A percentile compares a stretch with the other conserved stretches of the same genome.
phyloP scores from a whole-genome alignment of 2,329 filamentous ascomycete genomes.

The Zymoseptoria pseudotritici region DNA sequence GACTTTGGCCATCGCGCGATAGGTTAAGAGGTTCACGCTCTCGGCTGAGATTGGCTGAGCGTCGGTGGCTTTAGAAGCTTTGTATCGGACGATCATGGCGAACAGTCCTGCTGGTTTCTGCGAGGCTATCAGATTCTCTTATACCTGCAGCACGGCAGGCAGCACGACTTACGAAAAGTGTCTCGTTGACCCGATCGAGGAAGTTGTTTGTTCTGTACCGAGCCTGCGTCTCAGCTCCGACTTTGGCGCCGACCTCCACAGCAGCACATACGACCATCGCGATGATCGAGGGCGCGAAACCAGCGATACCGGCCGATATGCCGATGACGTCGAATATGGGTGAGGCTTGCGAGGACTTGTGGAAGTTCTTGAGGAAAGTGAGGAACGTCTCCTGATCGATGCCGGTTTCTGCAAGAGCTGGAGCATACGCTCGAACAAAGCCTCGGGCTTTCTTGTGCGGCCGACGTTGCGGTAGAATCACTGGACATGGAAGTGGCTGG shows the following conservation, averaged over 20 bases:
- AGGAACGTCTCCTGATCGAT: conserved; percentile 45
- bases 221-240: conserved; percentile 34
- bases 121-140: not conserved
- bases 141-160: not conserved
- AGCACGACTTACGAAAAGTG: conserved; percentile 40
- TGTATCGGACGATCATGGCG: conserved; percentile 43
- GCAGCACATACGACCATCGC: conserved; percentile 39
- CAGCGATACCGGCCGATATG: conserved; percentile 30
- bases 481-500: conserved; percentile 34
- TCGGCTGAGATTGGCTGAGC: conserved; percentile 13
- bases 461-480: conserved; percentile 47
- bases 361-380: conserved; percentile 42
- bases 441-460: conserved; percentile 43
- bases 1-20: conserved; percentile 27
- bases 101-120: conserved; percentile 47
- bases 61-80: conserved; percentile 14
- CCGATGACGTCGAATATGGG: conserved; percentile 25
- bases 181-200: conserved; percentile 49
- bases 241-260: conserved; percentile 37
- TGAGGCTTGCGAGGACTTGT: conserved; percentile 36
- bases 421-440: conserved; percentile 49
- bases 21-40: conserved; percentile 32
- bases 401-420: conserved; percentile 39
- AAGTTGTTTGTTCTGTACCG: conserved; percentile 44
- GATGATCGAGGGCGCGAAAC: conserved; percentile 35